A percentile compares a stretch with the other conserved stretches of the same genome.
Evolutionary conservation across 139 green algal genomes (phyloP).

Genomic region (Raphidocelis subcapitata): DNA sequence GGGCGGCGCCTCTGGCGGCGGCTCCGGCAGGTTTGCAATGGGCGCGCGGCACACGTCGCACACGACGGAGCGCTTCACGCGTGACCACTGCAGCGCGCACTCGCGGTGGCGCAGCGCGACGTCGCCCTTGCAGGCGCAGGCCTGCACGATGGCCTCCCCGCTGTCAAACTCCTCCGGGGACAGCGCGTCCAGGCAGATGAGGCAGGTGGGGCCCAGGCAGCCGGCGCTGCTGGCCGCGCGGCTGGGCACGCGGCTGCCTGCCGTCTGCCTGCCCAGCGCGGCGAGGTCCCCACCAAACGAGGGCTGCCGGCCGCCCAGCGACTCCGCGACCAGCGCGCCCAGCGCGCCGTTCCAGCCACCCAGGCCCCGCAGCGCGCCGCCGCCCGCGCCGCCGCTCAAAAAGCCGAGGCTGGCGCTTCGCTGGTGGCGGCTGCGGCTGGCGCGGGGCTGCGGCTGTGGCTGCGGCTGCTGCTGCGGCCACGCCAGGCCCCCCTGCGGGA

Average conservation of each 20-base stretch:
- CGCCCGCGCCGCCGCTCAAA: too few species aligned
- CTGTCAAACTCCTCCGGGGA: slow-evolving; percentile 59
- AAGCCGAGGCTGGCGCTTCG: too few species aligned
- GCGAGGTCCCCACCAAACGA: too few species aligned
- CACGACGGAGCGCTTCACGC: slow-evolving; percentile 54
- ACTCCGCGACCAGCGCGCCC: too few species aligned
- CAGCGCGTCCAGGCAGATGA: slow-evolving; percentile 83
- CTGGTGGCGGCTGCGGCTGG: too few species aligned
- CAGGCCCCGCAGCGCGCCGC: too few species aligned
- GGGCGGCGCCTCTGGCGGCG: background rate
- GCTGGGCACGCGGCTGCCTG: background rate
- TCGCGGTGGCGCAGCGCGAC: slow-evolving; percentile 72
- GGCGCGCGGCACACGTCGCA: slow-evolving; percentile 37
- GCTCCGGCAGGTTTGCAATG: slow-evolving; percentile 26
- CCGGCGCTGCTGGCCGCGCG: background rate
- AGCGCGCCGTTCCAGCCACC: too few species aligned
- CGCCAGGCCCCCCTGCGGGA: too few species aligned
- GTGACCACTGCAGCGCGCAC: slow-evolving; percentile 83
- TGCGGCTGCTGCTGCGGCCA: too few species aligned
- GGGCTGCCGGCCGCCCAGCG: too few species aligned
- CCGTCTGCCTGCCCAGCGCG: too few species aligned
- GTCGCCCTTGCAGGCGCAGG: slow-evolving; percentile 79
- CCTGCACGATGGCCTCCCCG: slow-evolving; percentile 69
- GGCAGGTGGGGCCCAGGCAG: slow-evolving; percentile 49
- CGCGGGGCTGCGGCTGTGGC: too few species aligned